Conservation (phyloP, 2,329 filamentous ascomycete species). For the Hypoxylon sp. region DNA sequence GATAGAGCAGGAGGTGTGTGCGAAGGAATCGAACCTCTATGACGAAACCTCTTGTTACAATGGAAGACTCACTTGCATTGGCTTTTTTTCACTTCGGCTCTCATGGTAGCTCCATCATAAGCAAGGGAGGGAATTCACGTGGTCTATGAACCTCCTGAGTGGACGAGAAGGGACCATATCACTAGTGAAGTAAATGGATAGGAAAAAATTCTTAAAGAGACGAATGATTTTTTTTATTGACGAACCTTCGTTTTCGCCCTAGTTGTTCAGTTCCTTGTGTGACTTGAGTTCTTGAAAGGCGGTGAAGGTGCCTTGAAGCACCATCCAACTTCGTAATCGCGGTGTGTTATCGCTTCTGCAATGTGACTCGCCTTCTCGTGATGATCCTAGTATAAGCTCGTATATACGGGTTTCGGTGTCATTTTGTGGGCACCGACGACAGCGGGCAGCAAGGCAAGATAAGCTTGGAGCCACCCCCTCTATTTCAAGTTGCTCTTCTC, state of each 20-base stretch:
- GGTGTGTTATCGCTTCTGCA: slow-evolving; percentile 26
- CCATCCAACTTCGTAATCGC: slow-evolving; percentile 6
- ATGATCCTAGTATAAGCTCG: slow-evolving; percentile 21
- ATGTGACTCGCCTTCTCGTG: slow-evolving; percentile 19
- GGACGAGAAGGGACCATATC: slow-evolving; percentile 24
- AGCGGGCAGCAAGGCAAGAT: slow-evolving; percentile 3
- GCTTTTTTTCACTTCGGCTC: slow-evolving; percentile 27
- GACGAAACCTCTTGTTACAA: slow-evolving; percentile 22
- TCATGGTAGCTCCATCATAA: slow-evolving; percentile 23
- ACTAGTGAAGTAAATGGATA: slow-evolving; percentile 44
- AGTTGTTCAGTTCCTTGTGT: slow-evolving; percentile 22
- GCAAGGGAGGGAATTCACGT: slow-evolving; percentile 35
- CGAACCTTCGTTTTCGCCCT: slow-evolving; percentile 1
- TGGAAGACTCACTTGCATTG: slow-evolving; percentile 34
- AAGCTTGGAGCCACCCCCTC: not conserved
- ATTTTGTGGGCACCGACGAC: slow-evolving; percentile 17
- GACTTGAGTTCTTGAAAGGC: slow-evolving; percentile 25
- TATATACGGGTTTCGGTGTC: slow-evolving; percentile 14
- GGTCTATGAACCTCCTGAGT: slow-evolving; percentile 18
- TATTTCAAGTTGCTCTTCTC: not conserved
- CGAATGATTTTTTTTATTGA: slow-evolving; percentile 38
- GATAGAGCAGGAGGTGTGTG: slow-evolving; percentile 26
- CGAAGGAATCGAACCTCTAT: slow-evolving; percentile 21
- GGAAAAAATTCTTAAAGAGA: slow-evolving; percentile 42
- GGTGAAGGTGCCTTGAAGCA: slow-evolving; percentile 26